Evolutionary conservation across 371 early-diverging fungal genomes (phyloP), one percentile per base, ranked within the genome.

Genomic region (Fennellomyces sp.): DNA sequence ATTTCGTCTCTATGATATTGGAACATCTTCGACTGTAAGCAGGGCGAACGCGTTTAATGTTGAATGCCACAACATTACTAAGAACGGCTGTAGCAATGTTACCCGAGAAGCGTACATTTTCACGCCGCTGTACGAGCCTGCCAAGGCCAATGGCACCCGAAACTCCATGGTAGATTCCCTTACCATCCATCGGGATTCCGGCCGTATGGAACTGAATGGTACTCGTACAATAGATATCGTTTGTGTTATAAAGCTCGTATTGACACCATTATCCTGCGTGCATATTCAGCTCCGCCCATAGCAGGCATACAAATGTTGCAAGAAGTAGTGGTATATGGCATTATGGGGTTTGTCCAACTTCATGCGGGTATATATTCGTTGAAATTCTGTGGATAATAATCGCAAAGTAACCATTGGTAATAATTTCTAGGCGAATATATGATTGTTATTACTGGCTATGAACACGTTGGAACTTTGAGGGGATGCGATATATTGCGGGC

Each of bases 401-500:
- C 6, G 25, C 33, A 6, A n/a, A 47, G 25, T 25, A 1, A 28
- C 31, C 8, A 3, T 7, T 15, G 1, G 29, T 41, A 17, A 11
- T 10, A 10, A 6, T 27, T 25, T 39, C 5, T 61, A 67, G 68
- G 60, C 52, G 56, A 59, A 33, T 68, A 68, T 56, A 63, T 97
- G 66, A 80, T 97, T 38, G 85, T 93, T 31, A 89, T 96, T 41
- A 95, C 94, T 4, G 87, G 86, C 19, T 85, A 94, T 47, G 82
- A 79, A 52, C 75, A 74, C 41, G 78, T 91, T 13, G 95, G 95
- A 5, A 56, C 76, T 8, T 70, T 88, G 23, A 70, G 71, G 8
- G 84, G 81, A 23, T 54, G 80, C 88, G 93, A 59, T n/a, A 31
- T 31, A 6, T 51, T 35, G 33, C 33, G 54, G 11, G 54, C 33